Evolutionary conservation across 225 moss, liverwort and hornwort species (phyloP).

Genomic region (Straminergon stramineum): DNA sequence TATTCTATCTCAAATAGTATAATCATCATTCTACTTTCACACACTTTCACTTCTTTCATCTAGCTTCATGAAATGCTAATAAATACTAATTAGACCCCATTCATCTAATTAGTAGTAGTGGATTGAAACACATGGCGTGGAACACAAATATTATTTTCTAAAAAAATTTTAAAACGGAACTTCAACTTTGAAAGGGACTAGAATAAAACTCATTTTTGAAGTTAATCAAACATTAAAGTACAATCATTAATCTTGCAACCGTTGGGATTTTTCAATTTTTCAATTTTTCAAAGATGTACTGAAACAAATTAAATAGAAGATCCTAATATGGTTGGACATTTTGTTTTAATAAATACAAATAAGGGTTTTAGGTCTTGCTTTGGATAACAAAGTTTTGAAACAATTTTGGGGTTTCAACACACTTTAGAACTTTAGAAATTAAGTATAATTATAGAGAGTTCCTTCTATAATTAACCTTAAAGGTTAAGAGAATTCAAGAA

Average conservation of each 20-base stretch:
- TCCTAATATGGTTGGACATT: not conserved
- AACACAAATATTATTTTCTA: not conserved
- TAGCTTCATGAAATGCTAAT: not conserved
- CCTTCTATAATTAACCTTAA: too few relatives aligned
- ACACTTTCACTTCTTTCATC: not conserved
- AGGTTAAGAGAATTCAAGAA: not conserved
- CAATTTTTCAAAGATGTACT: rapidly evolving
- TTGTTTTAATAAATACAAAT: too few relatives aligned
- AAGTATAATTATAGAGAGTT: not conserved
- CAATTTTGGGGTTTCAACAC: not conserved
- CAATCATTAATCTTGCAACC: not conserved
- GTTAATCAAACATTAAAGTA: not conserved
- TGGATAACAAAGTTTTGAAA: not conserved
- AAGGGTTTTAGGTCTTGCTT: too few relatives aligned
- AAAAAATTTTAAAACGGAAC: not conserved
- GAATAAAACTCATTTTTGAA: not conserved
- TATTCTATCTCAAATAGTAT: not conserved
- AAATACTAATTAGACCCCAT: not conserved
- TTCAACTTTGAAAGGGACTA: not conserved
- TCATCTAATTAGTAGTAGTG: not conserved
- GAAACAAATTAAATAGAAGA: not conserved
- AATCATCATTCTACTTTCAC: not conserved
- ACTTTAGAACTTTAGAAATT: not conserved
- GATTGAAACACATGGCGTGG: rapidly evolving
- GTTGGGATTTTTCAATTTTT: not conserved